Evolutionary conservation across 192 early-diverging fungal species (phyloP).

Genomic region (Spinellus fusiger): DNA sequence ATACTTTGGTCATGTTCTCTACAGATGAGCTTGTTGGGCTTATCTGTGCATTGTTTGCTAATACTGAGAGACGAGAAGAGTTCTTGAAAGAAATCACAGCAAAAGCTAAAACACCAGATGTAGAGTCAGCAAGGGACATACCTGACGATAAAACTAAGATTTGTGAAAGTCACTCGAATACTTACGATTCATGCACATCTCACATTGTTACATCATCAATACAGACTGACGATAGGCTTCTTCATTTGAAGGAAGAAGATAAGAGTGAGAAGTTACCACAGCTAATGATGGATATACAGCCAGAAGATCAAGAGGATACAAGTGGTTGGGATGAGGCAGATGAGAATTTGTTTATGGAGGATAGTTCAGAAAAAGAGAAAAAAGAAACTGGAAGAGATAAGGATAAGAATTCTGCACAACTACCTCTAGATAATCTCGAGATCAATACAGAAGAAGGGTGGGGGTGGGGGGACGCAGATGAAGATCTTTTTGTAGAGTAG

Average conservation of each 20-base stretch:
- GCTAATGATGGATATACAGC: too few relatives aligned
- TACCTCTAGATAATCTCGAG: constrained; percentile 7
- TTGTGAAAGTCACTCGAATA: too few relatives aligned
- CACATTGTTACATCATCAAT: too few relatives aligned
- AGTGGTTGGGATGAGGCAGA: not conserved
- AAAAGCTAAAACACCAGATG: not conserved
- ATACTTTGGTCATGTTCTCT: constrained; percentile 39
- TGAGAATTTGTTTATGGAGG: not conserved
- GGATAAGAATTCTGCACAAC: too few relatives aligned
- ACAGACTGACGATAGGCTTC: too few relatives aligned
- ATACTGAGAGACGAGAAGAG: constrained; percentile 40
- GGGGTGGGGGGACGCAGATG: constrained; percentile 19
- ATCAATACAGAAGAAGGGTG: not conserved
- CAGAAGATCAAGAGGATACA: not conserved
- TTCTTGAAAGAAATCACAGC: constrained; percentile 44
- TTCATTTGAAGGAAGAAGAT: too few relatives aligned
- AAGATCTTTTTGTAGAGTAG: constrained; percentile 8
- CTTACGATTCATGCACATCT: too few relatives aligned
- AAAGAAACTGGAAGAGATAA: too few relatives aligned
- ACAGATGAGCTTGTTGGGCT: constrained; percentile 41
- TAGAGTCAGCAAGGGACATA: not conserved
- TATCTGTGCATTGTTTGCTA: constrained; percentile 52
- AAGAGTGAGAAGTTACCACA: too few relatives aligned
- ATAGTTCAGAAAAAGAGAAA: too few relatives aligned
- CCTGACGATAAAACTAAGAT: not conserved